Evolutionary conservation across 2,329 filamentous ascomycete species (phyloP).

Genomic region (Alternaria triticimaculans): DNA sequence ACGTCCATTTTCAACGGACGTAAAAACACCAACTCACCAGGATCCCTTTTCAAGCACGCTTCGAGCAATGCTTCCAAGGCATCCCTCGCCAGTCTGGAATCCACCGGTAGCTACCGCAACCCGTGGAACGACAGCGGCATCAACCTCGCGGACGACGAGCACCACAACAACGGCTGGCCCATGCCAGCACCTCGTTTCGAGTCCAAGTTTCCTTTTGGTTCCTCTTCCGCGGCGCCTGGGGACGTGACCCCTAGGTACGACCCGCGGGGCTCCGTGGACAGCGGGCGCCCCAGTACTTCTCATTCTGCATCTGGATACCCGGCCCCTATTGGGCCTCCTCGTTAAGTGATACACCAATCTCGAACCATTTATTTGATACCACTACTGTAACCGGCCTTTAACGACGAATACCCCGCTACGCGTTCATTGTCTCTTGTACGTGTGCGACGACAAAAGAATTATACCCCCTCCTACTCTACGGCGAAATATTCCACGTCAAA

Average conservation of each 20-base stretch:
- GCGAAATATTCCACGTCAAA: slow-evolving; percentile 42
- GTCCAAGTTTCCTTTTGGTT: slow-evolving; percentile 70
- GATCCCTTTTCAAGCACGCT: slow-evolving; percentile 82
- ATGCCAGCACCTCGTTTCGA: slow-evolving; percentile 53
- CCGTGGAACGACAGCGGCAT: slow-evolving; percentile 98
- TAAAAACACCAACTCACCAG: slow-evolving; percentile 82
- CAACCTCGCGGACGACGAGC: slow-evolving; percentile 85
- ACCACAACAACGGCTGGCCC: slow-evolving; percentile 51
- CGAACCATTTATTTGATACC: slow-evolving; percentile 37
- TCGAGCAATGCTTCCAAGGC: slow-evolving; percentile 95
- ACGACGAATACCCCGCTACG: slow-evolving; percentile 47
- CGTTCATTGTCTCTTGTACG: slow-evolving; percentile 35
- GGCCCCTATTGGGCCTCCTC: slow-evolving; percentile 87
- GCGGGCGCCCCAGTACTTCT: slow-evolving; percentile 90
- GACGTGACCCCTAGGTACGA: slow-evolving; percentile 85
- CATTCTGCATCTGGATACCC: slow-evolving; percentile 98
- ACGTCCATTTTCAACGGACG: slow-evolving; percentile 94
- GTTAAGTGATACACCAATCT: slow-evolving; percentile 64
- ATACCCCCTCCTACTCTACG: slow-evolving; percentile 46
- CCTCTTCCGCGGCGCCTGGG: slow-evolving; percentile 63
- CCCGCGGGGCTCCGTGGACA: slow-evolving; percentile 84
- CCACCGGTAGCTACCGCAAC: slow-evolving; percentile 92
- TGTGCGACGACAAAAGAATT: slow-evolving; percentile 50
- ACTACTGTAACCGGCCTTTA: slow-evolving; percentile 42
- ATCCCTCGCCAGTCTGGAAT: slow-evolving; percentile 94